A percentile compares a stretch with the other conserved stretches of the same genome.
These are phyloP conservation scores for Neospora caninum DNA, from an alignment of 169 alveolate genomes.

Conservation along the genomic window DNA sequence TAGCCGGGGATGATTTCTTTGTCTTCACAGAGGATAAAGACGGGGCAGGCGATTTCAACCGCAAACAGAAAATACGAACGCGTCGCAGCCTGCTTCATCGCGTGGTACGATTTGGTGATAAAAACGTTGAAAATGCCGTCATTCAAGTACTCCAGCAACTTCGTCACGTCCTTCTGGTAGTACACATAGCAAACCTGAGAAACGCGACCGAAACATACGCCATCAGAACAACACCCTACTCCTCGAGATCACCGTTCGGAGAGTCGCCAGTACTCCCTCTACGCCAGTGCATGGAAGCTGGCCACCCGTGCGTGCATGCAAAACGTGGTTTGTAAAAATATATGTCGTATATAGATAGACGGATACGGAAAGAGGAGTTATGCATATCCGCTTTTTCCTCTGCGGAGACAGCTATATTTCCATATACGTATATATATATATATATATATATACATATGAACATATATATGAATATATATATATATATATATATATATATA, in stretches of 20 bases:
- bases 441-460: not conserved
- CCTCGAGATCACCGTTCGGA: no score
- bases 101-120: slow-evolving; percentile 81
- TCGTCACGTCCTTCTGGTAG: slow-evolving; percentile 80
- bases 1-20: slow-evolving; percentile 72
- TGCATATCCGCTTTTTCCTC: no score
- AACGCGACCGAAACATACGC: not conserved
- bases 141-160: slow-evolving; percentile 81
- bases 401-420: no score
- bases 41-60: slow-evolving; percentile 74
- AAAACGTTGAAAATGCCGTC: slow-evolving; percentile 87
- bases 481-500: no score
- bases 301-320: no score
- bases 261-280: no score
- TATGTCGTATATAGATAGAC: not conserved
- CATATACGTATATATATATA: no score
- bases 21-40: slow-evolving; percentile 76
- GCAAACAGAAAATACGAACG: slow-evolving; percentile 73
- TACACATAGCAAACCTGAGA: slow-evolving; percentile 67
- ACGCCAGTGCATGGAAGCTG: no score
- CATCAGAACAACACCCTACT: not conserved
- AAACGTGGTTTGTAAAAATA: no score
- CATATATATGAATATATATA: not conserved
- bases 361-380: not conserved
- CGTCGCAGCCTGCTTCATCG: slow-evolving; percentile 85